These are phyloP conservation scores for Cyberlindnera nakhonratchasimensis DNA, from an alignment of 805 yeast species.

Conservation along the genomic window DNA sequence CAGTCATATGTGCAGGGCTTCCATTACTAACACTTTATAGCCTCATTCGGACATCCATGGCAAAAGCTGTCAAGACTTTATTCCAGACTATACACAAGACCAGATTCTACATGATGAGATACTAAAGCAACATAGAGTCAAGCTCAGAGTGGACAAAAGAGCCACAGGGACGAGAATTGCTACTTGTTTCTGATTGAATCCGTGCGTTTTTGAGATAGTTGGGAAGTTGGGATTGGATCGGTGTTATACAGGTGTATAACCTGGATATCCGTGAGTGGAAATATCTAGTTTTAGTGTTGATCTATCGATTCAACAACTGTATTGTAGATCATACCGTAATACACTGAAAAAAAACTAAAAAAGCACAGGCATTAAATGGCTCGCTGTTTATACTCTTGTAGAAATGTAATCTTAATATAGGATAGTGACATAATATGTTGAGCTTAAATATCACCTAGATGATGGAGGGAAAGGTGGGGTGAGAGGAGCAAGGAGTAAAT, in stretches of 20 bases:
- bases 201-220: too few species aligned
- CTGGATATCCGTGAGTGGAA: constrained; percentile 18
- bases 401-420: too few species aligned
- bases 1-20: constrained; percentile 68
- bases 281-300: too few species aligned
- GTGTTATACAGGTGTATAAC: constrained; percentile 22
- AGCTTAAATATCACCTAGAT: too few species aligned
- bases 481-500: too few species aligned
- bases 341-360: not conserved
- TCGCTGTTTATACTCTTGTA: too few species aligned
- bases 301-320: too few species aligned
- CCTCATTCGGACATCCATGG: constrained; percentile 8
- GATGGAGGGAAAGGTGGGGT: too few species aligned
- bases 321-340: too few species aligned
- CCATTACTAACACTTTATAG: constrained; percentile 2
- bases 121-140: constrained; percentile 83
- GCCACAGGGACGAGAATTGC: constrained; percentile 70
- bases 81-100: not conserved
- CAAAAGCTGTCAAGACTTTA: too few species aligned
- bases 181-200: constrained; percentile 20
- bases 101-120: constrained; percentile 58
- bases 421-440: too few species aligned
- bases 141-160: constrained; percentile 63
- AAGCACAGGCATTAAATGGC: not conserved
- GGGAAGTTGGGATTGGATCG: not conserved